A percentile compares a stretch with the other conserved stretches of the same genome.
Conservation (phyloP, 805 yeast genomes). For the Saturnispora hagleri region DNA sequence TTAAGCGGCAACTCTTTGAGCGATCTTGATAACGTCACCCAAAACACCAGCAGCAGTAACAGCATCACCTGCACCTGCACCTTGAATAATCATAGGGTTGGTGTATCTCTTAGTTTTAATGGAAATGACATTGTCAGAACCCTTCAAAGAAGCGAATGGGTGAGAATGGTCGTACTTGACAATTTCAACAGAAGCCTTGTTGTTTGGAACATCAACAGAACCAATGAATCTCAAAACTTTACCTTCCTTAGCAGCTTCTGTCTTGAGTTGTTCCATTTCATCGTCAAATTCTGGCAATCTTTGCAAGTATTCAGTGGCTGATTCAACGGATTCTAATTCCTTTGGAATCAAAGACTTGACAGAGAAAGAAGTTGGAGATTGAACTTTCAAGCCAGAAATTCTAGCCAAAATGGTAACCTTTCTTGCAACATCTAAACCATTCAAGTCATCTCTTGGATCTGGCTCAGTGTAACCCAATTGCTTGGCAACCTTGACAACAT, state of each 20-base stretch:
- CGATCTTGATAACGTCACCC: slow-evolving; percentile 87
- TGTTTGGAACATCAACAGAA: slow-evolving; percentile 65
- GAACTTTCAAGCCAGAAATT: slow-evolving; percentile 76
- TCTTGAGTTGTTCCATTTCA: slow-evolving; percentile 68
- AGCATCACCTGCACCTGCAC: slow-evolving; percentile 87
- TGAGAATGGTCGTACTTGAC: slow-evolving; percentile 81
- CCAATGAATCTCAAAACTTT: slow-evolving; percentile 94
- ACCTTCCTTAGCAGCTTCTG: slow-evolving; percentile 69
- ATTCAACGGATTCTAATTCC: slow-evolving; percentile 61
- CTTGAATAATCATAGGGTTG: slow-evolving; percentile 91
- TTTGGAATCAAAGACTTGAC: slow-evolving; percentile 90
- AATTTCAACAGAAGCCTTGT: slow-evolving; percentile 74
- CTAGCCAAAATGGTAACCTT: slow-evolving; percentile 95
- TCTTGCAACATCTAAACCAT: slow-evolving; percentile 97
- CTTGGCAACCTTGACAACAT: slow-evolving; percentile 83
- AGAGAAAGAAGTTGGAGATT: slow-evolving; percentile 86
- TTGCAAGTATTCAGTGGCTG: slow-evolving; percentile 71
- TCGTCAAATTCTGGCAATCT: slow-evolving; percentile 77
- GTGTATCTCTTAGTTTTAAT: slow-evolving; percentile 87
- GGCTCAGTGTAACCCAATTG: slow-evolving; percentile 95
- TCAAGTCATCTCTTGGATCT: slow-evolving; percentile 97
- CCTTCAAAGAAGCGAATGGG: slow-evolving; percentile 92
- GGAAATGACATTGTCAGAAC: slow-evolving; percentile 92
- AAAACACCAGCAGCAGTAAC: slow-evolving; percentile 76
- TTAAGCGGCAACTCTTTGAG: slow-evolving; percentile 62